Base-by-base conservation (phyloP, 2,329 filamentous ascomycete genomes). In the Eutypa lata region DNA sequence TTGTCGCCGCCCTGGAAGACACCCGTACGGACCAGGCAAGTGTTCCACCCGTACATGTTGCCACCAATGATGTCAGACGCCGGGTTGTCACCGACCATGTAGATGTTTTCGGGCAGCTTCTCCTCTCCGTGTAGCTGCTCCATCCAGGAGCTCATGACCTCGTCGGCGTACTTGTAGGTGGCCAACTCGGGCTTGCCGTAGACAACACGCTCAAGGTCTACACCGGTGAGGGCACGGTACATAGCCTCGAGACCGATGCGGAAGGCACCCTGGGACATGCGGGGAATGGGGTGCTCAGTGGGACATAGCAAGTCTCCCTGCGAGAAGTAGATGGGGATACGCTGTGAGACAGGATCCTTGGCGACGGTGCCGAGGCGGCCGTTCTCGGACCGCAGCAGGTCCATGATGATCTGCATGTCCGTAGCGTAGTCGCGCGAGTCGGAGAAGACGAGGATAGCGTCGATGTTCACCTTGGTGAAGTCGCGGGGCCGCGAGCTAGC, bases 21-120 rank as follows among this genome's bases (percentile, higher is more conserved):
- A 73, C 88, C 88, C 0, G 88, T 91, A 65, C 87, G 83, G 52
- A 91, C 88, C 51, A 91, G 73, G 66, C 88, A 90, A 3, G 88
- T 90, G 73, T 91, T 91, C 88, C 88, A 91, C 55, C 86, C 86
- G 71, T 91, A 90, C 80, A 86, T 88, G 78, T 91, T 91, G 56
- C 87, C 88, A 57, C 88, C 88, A 58, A 88, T 78, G 64, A 90
- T 89, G 67, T 90, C 87, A 24, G 84, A 88, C 24, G 84, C 83
- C 7, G 86, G 87, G 75, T 89, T 90, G 71, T 90, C 87, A 59
- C 87, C 87, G 51, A 90, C 76, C 87, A 90, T 90, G 78, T 90
- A 90, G 68, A 89, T 77, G 72, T 89, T 87, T 68, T 82, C 69
- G 3, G 86, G 86, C 42, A 89, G 74, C 55, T 73, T 77, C 76